Percentiles rank a stretch among this genome's conserved stretches.
phyloP scores from a whole-genome alignment of 129 eudicot genomes.

The Flaveria robusta region DNA sequence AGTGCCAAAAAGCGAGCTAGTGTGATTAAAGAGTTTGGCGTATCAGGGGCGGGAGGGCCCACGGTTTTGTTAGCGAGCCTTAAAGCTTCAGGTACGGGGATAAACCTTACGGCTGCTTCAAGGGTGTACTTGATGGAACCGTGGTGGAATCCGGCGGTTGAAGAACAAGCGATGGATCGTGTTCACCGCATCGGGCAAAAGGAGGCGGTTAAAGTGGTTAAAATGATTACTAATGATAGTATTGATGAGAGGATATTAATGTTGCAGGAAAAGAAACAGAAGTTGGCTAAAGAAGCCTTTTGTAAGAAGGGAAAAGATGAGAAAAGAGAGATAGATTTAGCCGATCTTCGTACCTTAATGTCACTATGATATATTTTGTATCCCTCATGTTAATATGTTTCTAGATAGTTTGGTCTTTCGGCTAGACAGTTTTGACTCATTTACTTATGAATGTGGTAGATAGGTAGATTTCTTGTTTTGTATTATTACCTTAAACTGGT shows the following conservation, averaged over 20 bases:
- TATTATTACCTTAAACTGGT: too few species aligned
- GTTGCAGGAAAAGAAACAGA: slow-evolving; percentile 70
- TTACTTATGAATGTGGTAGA: too few species aligned
- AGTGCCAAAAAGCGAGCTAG: slow-evolving; percentile 60
- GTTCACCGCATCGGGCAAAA: slow-evolving; percentile 89
- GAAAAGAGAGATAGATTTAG: slow-evolving; percentile 54
- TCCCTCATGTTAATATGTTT: neutral
- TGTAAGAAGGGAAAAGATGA: slow-evolving; percentile 50
- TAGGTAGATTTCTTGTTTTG: too few species aligned
- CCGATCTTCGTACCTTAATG: slow-evolving; percentile 74
- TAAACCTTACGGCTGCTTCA: slow-evolving; percentile 78
- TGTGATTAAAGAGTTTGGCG: slow-evolving; percentile 58
- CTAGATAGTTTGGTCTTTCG: neutral
- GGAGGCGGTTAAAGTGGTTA: slow-evolving; percentile 69
- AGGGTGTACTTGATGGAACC: slow-evolving; percentile 89
- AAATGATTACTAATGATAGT: slow-evolving; percentile 73
- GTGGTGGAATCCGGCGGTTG: slow-evolving; percentile 99
- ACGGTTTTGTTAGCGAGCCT: slow-evolving; percentile 85
- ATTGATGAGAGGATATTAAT: slow-evolving; percentile 77
- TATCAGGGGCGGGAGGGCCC: slow-evolving; percentile 52
- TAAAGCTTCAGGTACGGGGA: slow-evolving; percentile 81
- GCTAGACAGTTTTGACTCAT: neutral
- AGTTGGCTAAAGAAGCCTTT: slow-evolving; percentile 70
- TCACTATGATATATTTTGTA: slow-evolving; percentile 41
- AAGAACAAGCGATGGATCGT: slow-evolving; percentile 95